Conservation (phyloP, 2,329 filamentous ascomycete genomes). For the Endothia cerciana region DNA sequence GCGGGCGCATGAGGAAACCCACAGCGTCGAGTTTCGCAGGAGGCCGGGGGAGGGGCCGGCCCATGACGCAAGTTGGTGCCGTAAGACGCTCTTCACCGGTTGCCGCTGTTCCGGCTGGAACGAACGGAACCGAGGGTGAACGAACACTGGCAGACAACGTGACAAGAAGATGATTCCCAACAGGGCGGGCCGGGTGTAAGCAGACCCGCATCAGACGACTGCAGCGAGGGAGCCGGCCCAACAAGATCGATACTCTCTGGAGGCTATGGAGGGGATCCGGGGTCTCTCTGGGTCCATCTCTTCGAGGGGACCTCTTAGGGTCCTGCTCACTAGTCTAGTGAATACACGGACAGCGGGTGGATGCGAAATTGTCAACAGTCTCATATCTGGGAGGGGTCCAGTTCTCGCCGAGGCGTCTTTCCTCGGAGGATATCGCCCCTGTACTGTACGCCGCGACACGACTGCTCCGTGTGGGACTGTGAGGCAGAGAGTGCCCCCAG, state of each 20-base stretch:
- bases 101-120: slow-evolving; percentile 1
- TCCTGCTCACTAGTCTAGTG: neutral
- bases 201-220: slow-evolving; percentile 5
- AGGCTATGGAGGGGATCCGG: neutral
- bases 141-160: neutral
- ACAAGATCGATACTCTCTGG: neutral
- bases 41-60: neutral
- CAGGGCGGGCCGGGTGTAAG: slow-evolving; percentile 20
- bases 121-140: neutral
- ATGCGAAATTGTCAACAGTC: neutral
- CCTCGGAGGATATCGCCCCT: neutral
- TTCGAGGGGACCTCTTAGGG: neutral
- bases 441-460: neutral
- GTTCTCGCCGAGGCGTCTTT: neutral
- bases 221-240: slow-evolving; percentile 17
- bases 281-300: too few species aligned
- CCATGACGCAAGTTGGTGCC: slow-evolving; percentile 2
- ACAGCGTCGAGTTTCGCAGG: slow-evolving; percentile 1
- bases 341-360: neutral
- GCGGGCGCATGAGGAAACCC: slow-evolving; percentile 2
- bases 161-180: slow-evolving; percentile 8
- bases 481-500: neutral
- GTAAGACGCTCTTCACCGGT: neutral
- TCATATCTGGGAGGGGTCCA: neutral
- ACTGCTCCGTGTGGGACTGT: neutral